Percentiles rank a stretch among this genome's conserved stretches.
Conservation (phyloP, 2,329 filamentous ascomycete species). For the Talaromyces sp. region DNA sequence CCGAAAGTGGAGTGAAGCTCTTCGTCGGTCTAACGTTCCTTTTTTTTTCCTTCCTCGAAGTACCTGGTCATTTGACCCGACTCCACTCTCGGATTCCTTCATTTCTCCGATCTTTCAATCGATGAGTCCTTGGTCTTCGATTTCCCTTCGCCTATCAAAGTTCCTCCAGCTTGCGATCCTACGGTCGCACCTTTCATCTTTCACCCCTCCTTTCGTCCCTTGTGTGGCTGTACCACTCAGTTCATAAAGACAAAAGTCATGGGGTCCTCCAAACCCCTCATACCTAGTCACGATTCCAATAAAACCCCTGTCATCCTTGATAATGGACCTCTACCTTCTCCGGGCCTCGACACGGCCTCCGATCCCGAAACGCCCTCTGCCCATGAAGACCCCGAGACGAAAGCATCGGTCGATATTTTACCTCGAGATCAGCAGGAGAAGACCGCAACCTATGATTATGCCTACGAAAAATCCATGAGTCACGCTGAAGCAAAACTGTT, state of each 20-base stretch:
- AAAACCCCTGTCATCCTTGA: conserved; percentile 20
- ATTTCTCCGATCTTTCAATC: no score
- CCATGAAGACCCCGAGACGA: conserved; percentile 13
- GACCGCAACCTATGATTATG: conserved; percentile 90
- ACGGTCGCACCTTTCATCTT: not conserved
- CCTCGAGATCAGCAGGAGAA: conserved; percentile 56
- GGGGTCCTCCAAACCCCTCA: conserved; percentile 21
- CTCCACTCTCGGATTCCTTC: no score
- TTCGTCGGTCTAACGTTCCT: no score
- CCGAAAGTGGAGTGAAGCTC: no score
- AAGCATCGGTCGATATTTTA: conserved; percentile 30
- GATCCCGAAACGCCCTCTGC: conserved; percentile 5
- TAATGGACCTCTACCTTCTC: not conserved
- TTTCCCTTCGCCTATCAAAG: not conserved
- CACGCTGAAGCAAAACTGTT: conserved; percentile 94
- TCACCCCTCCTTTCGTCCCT: not conserved
- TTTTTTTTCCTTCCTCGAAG: no score
- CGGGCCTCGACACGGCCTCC: conserved; percentile 8
- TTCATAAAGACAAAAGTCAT: conserved; percentile 16
- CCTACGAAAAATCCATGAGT: conserved; percentile 90
- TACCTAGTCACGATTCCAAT: conserved; percentile 17
- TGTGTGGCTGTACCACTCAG: not conserved
- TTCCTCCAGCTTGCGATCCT: not conserved
- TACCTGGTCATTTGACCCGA: no score
- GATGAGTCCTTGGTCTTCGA: no score